A percentile compares a stretch with the other conserved stretches of the same genome.
Evolutionary conservation across 176 grass and related monocot genomes (phyloP).

Genomic region (Aegilops bicornis): DNA sequence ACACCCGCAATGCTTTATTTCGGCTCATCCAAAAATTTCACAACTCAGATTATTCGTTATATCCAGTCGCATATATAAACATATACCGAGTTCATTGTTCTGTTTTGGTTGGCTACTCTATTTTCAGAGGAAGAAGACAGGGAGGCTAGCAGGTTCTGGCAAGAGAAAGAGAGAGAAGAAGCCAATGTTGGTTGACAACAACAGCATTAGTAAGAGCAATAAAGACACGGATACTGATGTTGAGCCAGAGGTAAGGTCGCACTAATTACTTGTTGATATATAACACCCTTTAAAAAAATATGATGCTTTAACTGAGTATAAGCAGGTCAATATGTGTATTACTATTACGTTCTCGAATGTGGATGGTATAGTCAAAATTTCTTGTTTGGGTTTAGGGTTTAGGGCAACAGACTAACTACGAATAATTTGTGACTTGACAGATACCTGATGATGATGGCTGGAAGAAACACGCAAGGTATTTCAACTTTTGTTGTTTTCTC

Average conservation of each 20-base stretch:
- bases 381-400: neutral
- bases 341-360: neutral
- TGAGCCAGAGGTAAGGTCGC: neutral
- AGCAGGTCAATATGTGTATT: neutral
- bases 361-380: neutral
- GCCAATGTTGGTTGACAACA: neutral
- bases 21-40: neutral
- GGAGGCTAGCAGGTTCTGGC: neutral
- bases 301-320: neutral
- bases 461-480: constrained; percentile 27
- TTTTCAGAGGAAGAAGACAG: neutral
- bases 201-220: neutral
- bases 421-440: constrained; percentile 23
- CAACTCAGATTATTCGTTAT: neutral
- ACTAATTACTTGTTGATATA: neutral
- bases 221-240: neutral
- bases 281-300: neutral
- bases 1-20: neutral
- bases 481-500: constrained; percentile 14
- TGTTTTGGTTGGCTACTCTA: neutral
- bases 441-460: neutral
- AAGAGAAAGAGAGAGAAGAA: neutral
- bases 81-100: neutral
- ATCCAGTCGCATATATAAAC: neutral
- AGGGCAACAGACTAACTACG: neutral